Percentiles rank a stretch among this genome's conserved stretches.
phyloP scores from a whole-genome alignment of 2,329 filamentous ascomycete species.

The Teratosphaeria destructans region DNA sequence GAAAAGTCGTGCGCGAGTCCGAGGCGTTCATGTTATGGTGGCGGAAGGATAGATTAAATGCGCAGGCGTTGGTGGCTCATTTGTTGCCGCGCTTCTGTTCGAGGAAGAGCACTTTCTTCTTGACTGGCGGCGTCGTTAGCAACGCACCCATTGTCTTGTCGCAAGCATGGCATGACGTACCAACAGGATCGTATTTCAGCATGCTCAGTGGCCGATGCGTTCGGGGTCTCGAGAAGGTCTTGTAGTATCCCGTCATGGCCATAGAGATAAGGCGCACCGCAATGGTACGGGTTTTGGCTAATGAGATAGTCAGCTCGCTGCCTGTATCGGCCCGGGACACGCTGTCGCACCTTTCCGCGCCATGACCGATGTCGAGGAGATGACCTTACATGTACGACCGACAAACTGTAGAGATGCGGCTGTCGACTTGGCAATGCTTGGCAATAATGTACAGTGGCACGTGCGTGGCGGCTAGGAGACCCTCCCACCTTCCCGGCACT shows the following conservation, averaged over 20 bases:
- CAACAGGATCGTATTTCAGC: slow-evolving; percentile 97
- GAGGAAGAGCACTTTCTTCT: slow-evolving; percentile 90
- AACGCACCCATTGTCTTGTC: background rate
- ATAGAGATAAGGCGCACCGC: slow-evolving; percentile 92
- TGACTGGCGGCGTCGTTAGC: slow-evolving; percentile 46
- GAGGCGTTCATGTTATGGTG: background rate
- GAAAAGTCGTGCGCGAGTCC: background rate
- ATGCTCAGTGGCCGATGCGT: slow-evolving; percentile 79
- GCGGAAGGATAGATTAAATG: background rate
- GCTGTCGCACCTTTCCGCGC: slow-evolving; percentile 21
- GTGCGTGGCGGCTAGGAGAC: background rate
- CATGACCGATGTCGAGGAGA: slow-evolving; percentile 8
- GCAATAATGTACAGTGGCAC: background rate
- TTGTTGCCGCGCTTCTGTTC: slow-evolving; percentile 67
- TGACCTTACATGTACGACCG: background rate
- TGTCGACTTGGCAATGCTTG: background rate
- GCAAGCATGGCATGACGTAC: slow-evolving; percentile 43
- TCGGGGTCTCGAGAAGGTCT: slow-evolving; percentile 76
- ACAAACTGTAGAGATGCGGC: background rate
- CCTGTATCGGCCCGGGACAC: background rate
- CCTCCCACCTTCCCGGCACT: background rate
- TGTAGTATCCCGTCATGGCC: slow-evolving; percentile 98
- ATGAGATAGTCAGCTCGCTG: background rate
- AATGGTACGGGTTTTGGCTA: slow-evolving; percentile 85
- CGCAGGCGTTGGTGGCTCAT: background rate